Conservation (phyloP, 495 filamentous ascomycete species). For the Trichoderma virens region DNA sequence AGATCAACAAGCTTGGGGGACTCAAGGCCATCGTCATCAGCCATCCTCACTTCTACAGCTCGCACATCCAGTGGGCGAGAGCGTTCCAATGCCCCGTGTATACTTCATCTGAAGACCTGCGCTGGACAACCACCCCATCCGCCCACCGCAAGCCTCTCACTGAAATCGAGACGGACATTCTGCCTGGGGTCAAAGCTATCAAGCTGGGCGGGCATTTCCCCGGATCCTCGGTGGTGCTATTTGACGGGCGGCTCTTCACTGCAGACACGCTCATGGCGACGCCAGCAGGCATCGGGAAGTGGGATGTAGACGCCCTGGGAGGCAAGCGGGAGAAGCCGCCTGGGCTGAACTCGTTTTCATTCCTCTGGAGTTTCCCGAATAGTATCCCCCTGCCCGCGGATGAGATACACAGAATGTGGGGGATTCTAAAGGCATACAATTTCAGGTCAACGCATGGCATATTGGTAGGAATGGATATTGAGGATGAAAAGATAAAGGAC, state of each 20-base stretch:
- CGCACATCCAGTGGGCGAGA: constrained; percentile 59
- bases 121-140: constrained; percentile 42
- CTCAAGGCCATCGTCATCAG: constrained; percentile 68
- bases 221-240: constrained; percentile 57
- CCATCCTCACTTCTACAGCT: constrained; percentile 73
- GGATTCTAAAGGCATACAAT: constrained; percentile 43
- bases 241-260: constrained; percentile 51
- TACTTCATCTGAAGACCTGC: constrained; percentile 49
- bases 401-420: constrained; percentile 48
- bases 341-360: constrained; percentile 56
- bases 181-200: constrained; percentile 47
- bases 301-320: constrained; percentile 27
- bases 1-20: constrained; percentile 45
- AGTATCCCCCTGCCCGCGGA: constrained; percentile 62
- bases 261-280: constrained; percentile 65
- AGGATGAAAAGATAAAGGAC: constrained; percentile 46
- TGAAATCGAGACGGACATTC: constrained; percentile 21
- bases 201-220: constrained; percentile 71
- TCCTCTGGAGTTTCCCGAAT: constrained; percentile 77
- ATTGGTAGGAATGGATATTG: constrained; percentile 53
- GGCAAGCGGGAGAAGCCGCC: constrained; percentile 34
- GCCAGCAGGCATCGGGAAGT: constrained; percentile 44
- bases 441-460: constrained; percentile 61
- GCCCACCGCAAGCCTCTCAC: constrained; percentile 37
- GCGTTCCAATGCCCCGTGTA: constrained; percentile 59